These are phyloP conservation scores for Balamuthia mandrillaris DNA, from an alignment of 208 protist species.

Conservation along the genomic window DNA sequence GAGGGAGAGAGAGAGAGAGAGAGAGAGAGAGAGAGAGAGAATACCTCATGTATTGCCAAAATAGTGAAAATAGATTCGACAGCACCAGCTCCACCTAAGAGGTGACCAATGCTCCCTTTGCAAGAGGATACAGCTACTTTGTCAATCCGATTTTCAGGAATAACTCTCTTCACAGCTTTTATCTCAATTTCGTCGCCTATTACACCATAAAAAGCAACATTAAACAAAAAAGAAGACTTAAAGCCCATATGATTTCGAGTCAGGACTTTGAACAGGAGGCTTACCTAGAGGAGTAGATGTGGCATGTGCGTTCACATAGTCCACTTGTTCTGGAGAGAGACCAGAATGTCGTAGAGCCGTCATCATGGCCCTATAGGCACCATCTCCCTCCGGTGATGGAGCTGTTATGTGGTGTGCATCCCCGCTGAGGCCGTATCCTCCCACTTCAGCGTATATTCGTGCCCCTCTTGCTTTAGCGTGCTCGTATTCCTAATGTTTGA, in stretches of 20 bases:
- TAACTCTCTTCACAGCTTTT: constrained; percentile 52
- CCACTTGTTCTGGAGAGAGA: constrained; percentile 57
- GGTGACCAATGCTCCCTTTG: constrained; percentile 92
- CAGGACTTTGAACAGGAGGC: not conserved
- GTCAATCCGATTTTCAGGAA: constrained; percentile 9
- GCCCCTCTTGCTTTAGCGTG: constrained; percentile 79
- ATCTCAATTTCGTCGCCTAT: constrained; percentile 73
- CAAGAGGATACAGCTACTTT: constrained; percentile 63
- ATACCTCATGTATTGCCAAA: constrained; percentile 38
- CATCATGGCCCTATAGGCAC: constrained; percentile 79
- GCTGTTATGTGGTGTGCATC: constrained; percentile 93
- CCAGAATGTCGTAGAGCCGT: constrained; percentile 70
- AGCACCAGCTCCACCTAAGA: constrained; percentile 89
- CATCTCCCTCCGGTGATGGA: constrained; percentile 82
- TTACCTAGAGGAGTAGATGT: constrained; percentile 92
- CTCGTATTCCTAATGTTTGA: constrained; percentile 79
- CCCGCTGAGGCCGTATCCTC: constrained; percentile 31
- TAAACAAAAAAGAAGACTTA: not conserved
- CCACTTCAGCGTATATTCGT: constrained; percentile 72
- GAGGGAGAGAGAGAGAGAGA: not conserved
- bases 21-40: not conserved
- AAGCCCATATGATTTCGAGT: not conserved
- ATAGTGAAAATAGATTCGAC: constrained; percentile 59
- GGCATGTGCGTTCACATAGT: constrained; percentile 95
- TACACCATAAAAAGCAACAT: not conserved